Conservation (phyloP, 768 basidiomycete genomes). For the Lentinula aciculospora region DNA sequence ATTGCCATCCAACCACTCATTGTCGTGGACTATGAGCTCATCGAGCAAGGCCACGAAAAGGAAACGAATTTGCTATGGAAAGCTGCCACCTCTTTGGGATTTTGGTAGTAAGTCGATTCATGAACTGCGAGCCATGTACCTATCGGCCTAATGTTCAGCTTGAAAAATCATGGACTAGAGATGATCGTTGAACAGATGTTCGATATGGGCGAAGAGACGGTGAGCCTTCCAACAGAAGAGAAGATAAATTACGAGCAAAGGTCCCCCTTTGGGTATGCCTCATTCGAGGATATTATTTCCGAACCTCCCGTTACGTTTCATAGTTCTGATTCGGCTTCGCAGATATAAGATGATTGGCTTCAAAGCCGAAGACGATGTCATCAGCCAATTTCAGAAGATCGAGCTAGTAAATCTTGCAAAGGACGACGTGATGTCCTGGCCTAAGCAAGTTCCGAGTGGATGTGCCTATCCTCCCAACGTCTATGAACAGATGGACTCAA, state of each 20-base stretch:
- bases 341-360: conserved; percentile 41
- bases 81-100: conserved; percentile 39
- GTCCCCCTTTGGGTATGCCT: conserved; percentile 31
- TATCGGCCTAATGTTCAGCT: conserved; percentile 19
- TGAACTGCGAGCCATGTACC: neutral
- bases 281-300: no score
- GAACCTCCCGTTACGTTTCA: no score
- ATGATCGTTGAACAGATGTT: conserved; percentile 34
- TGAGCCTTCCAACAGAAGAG: conserved; percentile 34
- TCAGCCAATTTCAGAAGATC: conserved; percentile 32
- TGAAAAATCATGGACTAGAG: conserved; percentile 38
- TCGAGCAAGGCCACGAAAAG: conserved; percentile 23
- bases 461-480: conserved; percentile 33
- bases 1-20: conserved; percentile 35
- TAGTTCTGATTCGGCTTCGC: neutral
- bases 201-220: conserved; percentile 33
- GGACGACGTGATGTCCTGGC: conserved; percentile 41
- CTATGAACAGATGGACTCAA: neutral
- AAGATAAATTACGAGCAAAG: conserved; percentile 39
- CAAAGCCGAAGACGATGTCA: conserved; percentile 35
- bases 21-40: conserved; percentile 34
- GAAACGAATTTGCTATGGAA: conserved; percentile 35
- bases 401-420: conserved; percentile 30
- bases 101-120: conserved; percentile 39
- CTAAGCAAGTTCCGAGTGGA: conserved; percentile 28